Conservation (phyloP, 2,329 filamentous ascomycete genomes). For the Colletotrichum filicis region DNA sequence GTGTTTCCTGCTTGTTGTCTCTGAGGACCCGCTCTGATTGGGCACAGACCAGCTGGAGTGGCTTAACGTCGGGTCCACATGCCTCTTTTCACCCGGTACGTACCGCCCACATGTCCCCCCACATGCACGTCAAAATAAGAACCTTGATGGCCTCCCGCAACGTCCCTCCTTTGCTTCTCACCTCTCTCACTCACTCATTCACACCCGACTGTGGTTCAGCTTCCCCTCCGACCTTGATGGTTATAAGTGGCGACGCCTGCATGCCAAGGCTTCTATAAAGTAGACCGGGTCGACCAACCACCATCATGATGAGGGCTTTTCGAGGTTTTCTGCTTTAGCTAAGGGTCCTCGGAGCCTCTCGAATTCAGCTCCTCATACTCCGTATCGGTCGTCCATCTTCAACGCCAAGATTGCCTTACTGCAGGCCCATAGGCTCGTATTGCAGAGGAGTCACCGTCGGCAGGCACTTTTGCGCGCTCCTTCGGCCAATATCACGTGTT, state of each 20-base stretch:
- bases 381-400: neutral
- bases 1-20: neutral
- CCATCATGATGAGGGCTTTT: neutral
- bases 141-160: constrained; percentile 29
- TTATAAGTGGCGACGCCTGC: constrained; percentile 2
- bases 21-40: constrained; percentile 8
- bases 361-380: too few species aligned
- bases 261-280: constrained; percentile 21
- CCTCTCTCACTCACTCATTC: neutral
- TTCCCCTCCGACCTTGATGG: constrained; percentile 22
- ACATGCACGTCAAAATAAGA: constrained; percentile 10
- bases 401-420: neutral
- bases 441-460: neutral
- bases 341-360: neutral
- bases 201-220: neutral
- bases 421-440: neutral
- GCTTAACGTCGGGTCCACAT: constrained; percentile 5
- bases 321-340: neutral
- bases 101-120: neutral
- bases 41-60: neutral
- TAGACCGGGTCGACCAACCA: neutral
- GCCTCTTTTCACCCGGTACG: neutral
- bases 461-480: neutral
- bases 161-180: neutral
- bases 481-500: neutral